Conservation (phyloP, 2,329 filamentous ascomycete genomes). For the Pyrenochaeta sp. region DNA sequence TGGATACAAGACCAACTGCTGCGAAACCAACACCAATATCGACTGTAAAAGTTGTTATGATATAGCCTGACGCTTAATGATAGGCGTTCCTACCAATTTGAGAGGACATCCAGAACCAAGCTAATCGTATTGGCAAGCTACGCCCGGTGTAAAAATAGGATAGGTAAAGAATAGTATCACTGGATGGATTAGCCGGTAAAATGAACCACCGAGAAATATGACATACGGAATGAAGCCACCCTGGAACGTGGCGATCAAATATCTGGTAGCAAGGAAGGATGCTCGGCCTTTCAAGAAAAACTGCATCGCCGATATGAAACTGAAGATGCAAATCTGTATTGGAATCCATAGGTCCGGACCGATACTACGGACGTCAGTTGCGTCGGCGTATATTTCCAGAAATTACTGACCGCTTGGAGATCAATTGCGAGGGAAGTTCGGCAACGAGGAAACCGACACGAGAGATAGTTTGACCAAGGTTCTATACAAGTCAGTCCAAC, state of each 20-base stretch:
- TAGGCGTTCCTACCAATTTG: no score
- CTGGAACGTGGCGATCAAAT: slow-evolving; percentile 51
- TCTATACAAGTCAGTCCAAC: no score
- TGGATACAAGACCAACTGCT: slow-evolving; percentile 47
- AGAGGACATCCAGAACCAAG: no score
- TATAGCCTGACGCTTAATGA: no score
- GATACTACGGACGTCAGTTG: slow-evolving; percentile 11
- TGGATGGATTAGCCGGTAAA: no score
- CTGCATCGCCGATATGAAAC: slow-evolving; percentile 66
- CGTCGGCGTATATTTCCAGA: background rate
- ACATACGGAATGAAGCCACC: slow-evolving; percentile 66
- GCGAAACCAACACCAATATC: slow-evolving; percentile 39
- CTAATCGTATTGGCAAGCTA: no score
- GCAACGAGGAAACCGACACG: slow-evolving; percentile 77
- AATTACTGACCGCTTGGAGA: slow-evolving; percentile 44
- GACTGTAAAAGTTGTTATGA: no score
- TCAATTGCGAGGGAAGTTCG: slow-evolving; percentile 52
- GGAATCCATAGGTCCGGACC: slow-evolving; percentile 53
- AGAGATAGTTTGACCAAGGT: slow-evolving; percentile 54
- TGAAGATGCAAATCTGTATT: slow-evolving; percentile 51
- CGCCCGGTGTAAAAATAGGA: no score
- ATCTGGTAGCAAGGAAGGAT: slow-evolving; percentile 49
- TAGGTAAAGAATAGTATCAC: no score
- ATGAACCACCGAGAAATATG: slow-evolving; percentile 23
- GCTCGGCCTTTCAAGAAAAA: slow-evolving; percentile 64